phyloP scores from a whole-genome alignment of 75 land plant genomes.

The Chamaecyparis obtusa region DNA sequence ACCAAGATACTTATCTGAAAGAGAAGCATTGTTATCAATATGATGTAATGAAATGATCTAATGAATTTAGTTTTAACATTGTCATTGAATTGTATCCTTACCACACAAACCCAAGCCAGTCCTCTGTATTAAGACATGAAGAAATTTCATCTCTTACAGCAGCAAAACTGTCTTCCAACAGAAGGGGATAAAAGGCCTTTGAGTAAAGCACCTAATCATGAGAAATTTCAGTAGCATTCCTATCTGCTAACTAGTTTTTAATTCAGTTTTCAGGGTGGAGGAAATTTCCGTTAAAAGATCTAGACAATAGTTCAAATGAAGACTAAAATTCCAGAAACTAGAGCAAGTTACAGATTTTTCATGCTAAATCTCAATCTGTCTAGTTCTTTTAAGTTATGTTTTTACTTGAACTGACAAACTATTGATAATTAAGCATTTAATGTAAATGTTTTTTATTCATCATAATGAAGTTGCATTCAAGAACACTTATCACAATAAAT shows the following conservation, averaged over 20 bases:
- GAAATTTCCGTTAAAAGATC: background rate
- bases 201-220: background rate
- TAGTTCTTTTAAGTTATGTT: background rate
- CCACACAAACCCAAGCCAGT: background rate
- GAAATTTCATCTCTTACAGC: background rate
- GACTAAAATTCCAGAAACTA: background rate
- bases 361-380: background rate
- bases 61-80: background rate
- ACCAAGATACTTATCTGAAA: background rate
- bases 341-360: background rate
- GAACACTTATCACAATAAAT: background rate
- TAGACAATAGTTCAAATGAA: background rate
- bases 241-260: background rate
- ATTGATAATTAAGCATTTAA: background rate
- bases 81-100: background rate
- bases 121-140: background rate
- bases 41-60: background rate
- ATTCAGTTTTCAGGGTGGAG: background rate
- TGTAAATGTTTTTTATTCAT: background rate
- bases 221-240: background rate
- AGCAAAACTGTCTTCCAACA: background rate
- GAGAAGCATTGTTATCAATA: conserved; percentile 2
- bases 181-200: background rate
- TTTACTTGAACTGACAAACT: background rate
- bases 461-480: background rate